Evolutionary conservation across 164 flowering plant species (phyloP).

Genomic region (Litsea cubeba): DNA sequence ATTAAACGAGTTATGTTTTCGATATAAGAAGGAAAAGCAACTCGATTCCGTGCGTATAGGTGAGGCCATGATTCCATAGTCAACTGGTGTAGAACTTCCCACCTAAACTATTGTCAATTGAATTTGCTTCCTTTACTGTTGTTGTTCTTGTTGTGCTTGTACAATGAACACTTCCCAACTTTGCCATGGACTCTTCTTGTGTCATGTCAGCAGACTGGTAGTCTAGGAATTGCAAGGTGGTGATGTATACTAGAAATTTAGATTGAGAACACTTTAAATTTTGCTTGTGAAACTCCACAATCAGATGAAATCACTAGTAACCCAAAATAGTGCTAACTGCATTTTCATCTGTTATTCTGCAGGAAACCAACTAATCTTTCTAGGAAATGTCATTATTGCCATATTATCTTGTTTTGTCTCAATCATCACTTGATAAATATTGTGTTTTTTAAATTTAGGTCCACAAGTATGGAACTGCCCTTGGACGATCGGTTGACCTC

Average conservation of each 20-base stretch:
- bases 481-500: constrained; percentile 54
- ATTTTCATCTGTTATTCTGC: background rate
- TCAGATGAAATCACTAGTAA: background rate
- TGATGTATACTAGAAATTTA: no score
- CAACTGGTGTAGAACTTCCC: no score
- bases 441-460: constrained; percentile 26
- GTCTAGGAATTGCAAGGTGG: background rate
- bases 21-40: background rate
- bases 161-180: no score
- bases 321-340: background rate
- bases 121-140: no score
- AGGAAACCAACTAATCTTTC: background rate
- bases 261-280: no score
- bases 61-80: background rate
- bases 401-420: no score
- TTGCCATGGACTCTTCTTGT: no score
- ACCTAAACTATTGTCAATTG: no score
- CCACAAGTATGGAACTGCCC: constrained; percentile 39
- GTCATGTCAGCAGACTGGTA: background rate
- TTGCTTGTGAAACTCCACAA: no score
- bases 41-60: background rate
- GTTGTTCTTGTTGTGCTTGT: no score
- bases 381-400: no score
- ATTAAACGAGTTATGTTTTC: background rate
- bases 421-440: background rate